phyloP scores from a whole-genome alignment of 73 alveolate genomes.

The Tetrahymena borealis region DNA sequence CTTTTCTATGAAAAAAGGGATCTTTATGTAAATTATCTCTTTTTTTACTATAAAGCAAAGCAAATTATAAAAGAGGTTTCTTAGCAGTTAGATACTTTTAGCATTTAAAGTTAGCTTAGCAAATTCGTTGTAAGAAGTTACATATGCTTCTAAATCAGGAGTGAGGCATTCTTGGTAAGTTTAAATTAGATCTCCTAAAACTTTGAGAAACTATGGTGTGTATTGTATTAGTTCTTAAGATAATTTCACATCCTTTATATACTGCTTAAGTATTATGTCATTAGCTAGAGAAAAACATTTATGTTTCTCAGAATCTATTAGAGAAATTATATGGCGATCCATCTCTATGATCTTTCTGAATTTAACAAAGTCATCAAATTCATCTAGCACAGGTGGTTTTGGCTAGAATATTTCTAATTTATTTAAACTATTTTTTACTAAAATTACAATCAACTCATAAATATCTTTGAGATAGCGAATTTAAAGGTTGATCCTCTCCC shows the following conservation, averaged over 20 bases:
- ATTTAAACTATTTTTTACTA: background rate
- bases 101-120: background rate
- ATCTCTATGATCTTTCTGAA: background rate
- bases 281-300: background rate
- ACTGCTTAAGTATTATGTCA: background rate
- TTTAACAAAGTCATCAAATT: background rate
- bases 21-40: background rate
- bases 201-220: background rate
- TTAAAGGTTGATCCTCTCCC: background rate
- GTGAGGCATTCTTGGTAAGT: background rate
- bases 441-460: background rate
- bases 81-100: background rate
- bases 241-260: background rate
- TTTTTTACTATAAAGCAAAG: background rate
- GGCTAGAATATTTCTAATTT: background rate
- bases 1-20: background rate
- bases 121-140: background rate
- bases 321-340: background rate
- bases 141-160: background rate
- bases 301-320: background rate
- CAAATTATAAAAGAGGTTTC: background rate
- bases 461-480: background rate
- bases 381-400: background rate
- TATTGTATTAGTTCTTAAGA: background rate
- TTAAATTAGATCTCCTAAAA: background rate